Base-by-base conservation (phyloP, 371 early-diverging fungal genomes). In the Mucor velutinosus region DNA sequence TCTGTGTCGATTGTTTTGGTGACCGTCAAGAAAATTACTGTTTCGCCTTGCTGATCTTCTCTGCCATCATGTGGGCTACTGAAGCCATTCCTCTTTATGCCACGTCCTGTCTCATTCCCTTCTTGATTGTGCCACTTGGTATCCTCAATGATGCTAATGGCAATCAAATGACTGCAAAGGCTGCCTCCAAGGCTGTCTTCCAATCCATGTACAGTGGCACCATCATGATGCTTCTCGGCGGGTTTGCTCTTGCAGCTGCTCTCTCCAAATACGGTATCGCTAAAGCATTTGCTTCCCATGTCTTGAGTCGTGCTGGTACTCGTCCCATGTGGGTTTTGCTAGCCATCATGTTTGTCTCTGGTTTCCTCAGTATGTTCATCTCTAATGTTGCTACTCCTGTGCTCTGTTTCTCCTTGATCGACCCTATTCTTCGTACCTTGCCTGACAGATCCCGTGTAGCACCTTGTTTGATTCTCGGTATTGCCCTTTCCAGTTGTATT, bases 161-260 rank as follows among this genome's bases (percentile, higher is more conserved):
- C n/a, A 60, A 64, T 7, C 73, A 66, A 5, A 75, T 90, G 86
- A 76, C 70, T 37, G 90, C 97, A 6, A 83, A 87, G 53, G 86
- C 86, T 10, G 95, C 97, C 14, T 86, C 97, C 35, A 93, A 92
- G 66, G 76, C 81, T 23, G 89, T 95, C 53, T 96, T 97, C 72
- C 81, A 88, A 0, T 88, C 94, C 65, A 99, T 99, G 99, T 99
- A 97, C 71, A 91, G 92, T 27, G 93, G 96, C 2, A 96, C 96
- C 6, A 95, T 98, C 69, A 95, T 98, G 95, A 83, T 98, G 64
- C 86, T 98, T 17, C 86, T 98, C 12, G 98, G 98, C 70, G 97
- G 99, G 1, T 98, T 98, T 80, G 85, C 97, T 2, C 83, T 98
- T 14, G 99, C 98, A 17, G 93, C 94, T 8, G 76, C 76, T 0